Evolutionary conservation across 2,329 filamentous ascomycete species (phyloP), one percentile per base, ranked within the genome.

Genomic region (Exophiala oligosperma): DNA sequence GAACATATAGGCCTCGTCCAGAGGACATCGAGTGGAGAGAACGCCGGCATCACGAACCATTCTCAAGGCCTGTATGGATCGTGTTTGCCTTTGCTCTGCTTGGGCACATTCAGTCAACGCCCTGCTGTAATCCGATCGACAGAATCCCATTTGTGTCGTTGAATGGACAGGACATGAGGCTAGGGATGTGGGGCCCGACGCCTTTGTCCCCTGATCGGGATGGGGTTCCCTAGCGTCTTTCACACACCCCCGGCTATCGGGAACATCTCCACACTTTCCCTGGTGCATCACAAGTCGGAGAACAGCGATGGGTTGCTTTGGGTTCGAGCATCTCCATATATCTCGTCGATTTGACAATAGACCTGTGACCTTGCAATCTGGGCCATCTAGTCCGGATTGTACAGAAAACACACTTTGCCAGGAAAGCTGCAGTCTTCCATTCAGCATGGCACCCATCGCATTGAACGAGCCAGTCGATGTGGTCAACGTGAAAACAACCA

Each of bases 1-100:
- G n/a, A 28, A 44, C 38, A 53, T 53, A 53, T 53, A 54, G 17
- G 26, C 38, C 41, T 44, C 11, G 17, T 26, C 32, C 14, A 21
- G 11, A 26, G 8, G 23, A 23, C 17, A 26, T 17, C 17, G 12
- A 4, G 23, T 46, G 40, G 40, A 21, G 50, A 29, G 24, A 53
- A 44, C 14, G 26, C 38, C 38, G 50, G 24, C 50, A 53, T 53
- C 38, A 17, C 28, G 3, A 17, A 5, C 6, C 40, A 2, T 43
- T 43, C 21, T n/a, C 37, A 11, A 43, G 40, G 40, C 40, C 17
- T 43, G 5, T 6, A 17, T 43, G 32, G 32, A 35, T 35, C 32
- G 9, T 35, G 6, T 35, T 35, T 35, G 32, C 4, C 26, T 28
- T 28, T 4, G 7, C 26, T 28, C 32, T 35, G 32, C 32, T 9